A percentile compares a stretch with the other conserved stretches of the same genome.
These are phyloP conservation scores for Tritrichomonas musculus DNA, from an alignment of 208 protist species.

Conservation along the genomic window DNA sequence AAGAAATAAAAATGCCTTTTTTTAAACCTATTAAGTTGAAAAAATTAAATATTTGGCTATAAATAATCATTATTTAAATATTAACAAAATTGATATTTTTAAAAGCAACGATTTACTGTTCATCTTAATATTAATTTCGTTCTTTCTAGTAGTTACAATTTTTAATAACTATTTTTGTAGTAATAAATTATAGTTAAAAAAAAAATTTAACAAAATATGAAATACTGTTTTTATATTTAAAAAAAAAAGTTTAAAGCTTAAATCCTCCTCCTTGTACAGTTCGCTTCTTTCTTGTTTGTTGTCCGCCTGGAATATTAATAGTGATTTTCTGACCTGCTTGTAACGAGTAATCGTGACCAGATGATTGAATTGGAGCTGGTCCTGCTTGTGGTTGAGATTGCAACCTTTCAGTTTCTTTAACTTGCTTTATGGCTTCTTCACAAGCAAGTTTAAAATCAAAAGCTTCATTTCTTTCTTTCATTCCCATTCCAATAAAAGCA, in stretches of 20 bases:
- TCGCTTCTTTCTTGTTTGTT: background rate
- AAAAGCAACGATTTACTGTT: too few relatives aligned
- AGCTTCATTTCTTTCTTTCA: slow-evolving; percentile 13
- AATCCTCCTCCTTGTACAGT: background rate
- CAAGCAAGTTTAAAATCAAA: slow-evolving; percentile 24
- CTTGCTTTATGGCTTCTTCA: background rate
- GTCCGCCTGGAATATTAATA: slow-evolving; percentile 11
- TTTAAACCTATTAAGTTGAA: too few relatives aligned
- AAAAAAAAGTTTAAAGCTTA: background rate
- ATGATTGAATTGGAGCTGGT: background rate
- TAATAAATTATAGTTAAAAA: background rate
- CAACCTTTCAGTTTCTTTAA: background rate
- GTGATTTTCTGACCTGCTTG: slow-evolving; percentile 15
- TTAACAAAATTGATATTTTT: too few relatives aligned
- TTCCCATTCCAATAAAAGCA: slow-evolving; percentile 19
- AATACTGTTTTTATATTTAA: background rate
- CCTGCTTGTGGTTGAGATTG: background rate
- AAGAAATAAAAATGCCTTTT: too few relatives aligned
- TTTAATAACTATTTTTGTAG: background rate
- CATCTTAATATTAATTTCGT: too few relatives aligned
- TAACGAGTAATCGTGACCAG: background rate
- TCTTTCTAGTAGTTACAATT: too few relatives aligned
- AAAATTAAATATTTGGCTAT: too few relatives aligned
- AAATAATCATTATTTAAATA: too few relatives aligned
- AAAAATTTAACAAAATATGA: background rate